These are phyloP conservation scores for Lachnellula hyalina DNA, from an alignment of 2,329 filamentous ascomycete species.

Conservation along the genomic window DNA sequence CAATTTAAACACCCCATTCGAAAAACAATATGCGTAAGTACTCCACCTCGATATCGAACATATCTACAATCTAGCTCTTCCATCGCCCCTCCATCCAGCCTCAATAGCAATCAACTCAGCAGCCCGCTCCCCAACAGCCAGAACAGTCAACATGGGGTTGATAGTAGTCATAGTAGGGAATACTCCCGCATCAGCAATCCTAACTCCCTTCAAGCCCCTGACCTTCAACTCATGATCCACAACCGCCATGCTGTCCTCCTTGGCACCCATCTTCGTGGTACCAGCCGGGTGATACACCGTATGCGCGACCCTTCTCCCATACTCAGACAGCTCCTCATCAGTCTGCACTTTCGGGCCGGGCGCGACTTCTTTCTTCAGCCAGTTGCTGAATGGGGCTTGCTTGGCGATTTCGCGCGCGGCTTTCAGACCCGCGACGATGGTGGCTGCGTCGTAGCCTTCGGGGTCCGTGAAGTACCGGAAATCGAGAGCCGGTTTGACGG, in stretches of 20 bases:
- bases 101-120: slow-evolving; percentile 79
- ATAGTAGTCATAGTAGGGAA: slow-evolving; percentile 84
- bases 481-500: slow-evolving; percentile 45
- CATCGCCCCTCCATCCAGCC: slow-evolving; percentile 52
- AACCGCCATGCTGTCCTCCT: slow-evolving; percentile 65
- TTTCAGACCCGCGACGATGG: slow-evolving; percentile 37
- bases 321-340: slow-evolving; percentile 76
- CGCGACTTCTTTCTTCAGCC: slow-evolving; percentile 37
- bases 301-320: slow-evolving; percentile 75
- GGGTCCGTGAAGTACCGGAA: slow-evolving; percentile 51
- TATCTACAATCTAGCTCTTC: slow-evolving; percentile 24
- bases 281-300: slow-evolving; percentile 88
- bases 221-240: slow-evolving; percentile 73
- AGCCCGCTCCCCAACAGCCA: slow-evolving; percentile 76
- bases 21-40: neutral
- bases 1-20: neutral
- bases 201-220: slow-evolving; percentile 64
- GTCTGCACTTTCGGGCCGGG: slow-evolving; percentile 46
- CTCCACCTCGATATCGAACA: neutral
- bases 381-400: slow-evolving; percentile 36
- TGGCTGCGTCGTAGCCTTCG: slow-evolving; percentile 49
- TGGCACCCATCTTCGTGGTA: slow-evolving; percentile 85
- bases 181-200: slow-evolving; percentile 81
- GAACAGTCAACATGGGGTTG: slow-evolving; percentile 87
- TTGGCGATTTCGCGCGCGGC: slow-evolving; percentile 31